Evolutionary conservation across 495 filamentous ascomycete genomes (phyloP).

Genomic region (Halenospora varia): DNA sequence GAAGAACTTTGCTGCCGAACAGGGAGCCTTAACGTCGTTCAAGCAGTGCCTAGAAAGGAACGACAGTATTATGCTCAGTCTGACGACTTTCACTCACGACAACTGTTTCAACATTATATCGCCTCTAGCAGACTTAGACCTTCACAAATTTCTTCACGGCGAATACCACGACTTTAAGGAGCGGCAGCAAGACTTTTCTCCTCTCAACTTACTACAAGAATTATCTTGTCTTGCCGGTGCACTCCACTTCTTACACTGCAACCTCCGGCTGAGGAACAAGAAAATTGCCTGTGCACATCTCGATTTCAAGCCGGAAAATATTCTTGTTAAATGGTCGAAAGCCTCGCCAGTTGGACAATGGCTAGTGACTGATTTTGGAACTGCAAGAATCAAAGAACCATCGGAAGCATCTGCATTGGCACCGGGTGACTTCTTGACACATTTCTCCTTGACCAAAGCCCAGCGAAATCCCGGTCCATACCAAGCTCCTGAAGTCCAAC

Average conservation of each 20-base stretch:
- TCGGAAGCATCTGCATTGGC: background rate
- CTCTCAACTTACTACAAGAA: background rate
- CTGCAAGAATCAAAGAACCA: conserved; percentile 6
- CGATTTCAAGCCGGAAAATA: conserved; percentile 15
- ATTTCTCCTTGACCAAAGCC: conserved; percentile 9
- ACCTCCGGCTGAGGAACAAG: background rate
- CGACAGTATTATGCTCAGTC: conserved; percentile 10
- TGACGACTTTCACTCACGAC: conserved; percentile 5
- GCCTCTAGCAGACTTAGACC: conserved; percentile 8
- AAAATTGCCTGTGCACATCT: conserved; percentile 10
- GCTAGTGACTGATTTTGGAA: conserved; percentile 13
- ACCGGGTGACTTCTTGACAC: background rate
- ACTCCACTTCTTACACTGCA: conserved; percentile 5
- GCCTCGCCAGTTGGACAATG: conserved; percentile 6
- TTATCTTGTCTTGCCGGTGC: conserved; percentile 1
- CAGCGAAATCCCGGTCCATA: conserved; percentile 3
- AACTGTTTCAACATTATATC: conserved; percentile 11
- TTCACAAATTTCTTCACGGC: conserved; percentile 6
- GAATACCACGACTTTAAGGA: background rate
- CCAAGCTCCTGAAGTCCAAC: conserved; percentile 8
- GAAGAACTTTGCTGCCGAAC: background rate
- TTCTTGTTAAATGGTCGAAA: conserved; percentile 3
- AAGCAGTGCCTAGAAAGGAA: conserved; percentile 4
- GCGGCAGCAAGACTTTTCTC: background rate
- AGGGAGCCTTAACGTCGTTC: background rate